Conservation (phyloP, 2,329 filamentous ascomycete species). For the Periconia sp. region DNA sequence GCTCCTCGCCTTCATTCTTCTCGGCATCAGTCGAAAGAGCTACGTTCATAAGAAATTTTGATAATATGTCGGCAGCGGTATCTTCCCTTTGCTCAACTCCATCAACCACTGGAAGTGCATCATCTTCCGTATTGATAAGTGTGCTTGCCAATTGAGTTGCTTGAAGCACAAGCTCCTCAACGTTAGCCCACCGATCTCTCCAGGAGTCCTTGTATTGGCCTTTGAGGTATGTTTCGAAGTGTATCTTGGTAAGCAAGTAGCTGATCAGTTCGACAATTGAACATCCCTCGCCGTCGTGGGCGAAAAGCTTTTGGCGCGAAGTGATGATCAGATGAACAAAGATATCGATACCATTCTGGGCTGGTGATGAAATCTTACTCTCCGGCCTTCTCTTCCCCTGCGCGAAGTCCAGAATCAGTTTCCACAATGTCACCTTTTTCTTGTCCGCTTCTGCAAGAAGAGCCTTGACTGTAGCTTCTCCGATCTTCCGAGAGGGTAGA, state of each 20-base stretch:
- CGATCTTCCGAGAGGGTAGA: constrained; percentile 76
- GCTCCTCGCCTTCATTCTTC: constrained; percentile 59
- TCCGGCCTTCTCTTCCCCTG: constrained; percentile 55
- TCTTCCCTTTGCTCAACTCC: constrained; percentile 64
- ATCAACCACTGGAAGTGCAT: constrained; percentile 66
- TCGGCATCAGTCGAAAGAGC: constrained; percentile 80
- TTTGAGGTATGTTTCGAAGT: constrained; percentile 73
- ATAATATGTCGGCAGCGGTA: constrained; percentile 65
- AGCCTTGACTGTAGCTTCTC: constrained; percentile 73
- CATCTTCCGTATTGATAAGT: constrained; percentile 47
- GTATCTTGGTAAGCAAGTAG: constrained; percentile 64
- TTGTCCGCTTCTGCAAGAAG: constrained; percentile 77
- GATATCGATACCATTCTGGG: constrained; percentile 58
- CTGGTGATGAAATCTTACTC: constrained; percentile 58
- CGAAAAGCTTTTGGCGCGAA: constrained; percentile 56
- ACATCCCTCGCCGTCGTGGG: constrained; percentile 41
- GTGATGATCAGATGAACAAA: constrained; percentile 64
- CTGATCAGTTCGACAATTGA: constrained; percentile 55
- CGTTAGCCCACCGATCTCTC: constrained; percentile 80
- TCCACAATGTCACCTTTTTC: constrained; percentile 72
- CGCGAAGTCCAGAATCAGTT: constrained; percentile 62
- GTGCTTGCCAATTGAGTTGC: constrained; percentile 68
- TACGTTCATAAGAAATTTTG: constrained; percentile 85
- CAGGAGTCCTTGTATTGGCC: constrained; percentile 64
- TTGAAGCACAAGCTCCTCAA: constrained; percentile 82